Evolutionary conservation across 202 grass and related monocot genomes (phyloP), one percentile per base, ranked within the genome.

Genomic region (Carex sylvatica): DNA sequence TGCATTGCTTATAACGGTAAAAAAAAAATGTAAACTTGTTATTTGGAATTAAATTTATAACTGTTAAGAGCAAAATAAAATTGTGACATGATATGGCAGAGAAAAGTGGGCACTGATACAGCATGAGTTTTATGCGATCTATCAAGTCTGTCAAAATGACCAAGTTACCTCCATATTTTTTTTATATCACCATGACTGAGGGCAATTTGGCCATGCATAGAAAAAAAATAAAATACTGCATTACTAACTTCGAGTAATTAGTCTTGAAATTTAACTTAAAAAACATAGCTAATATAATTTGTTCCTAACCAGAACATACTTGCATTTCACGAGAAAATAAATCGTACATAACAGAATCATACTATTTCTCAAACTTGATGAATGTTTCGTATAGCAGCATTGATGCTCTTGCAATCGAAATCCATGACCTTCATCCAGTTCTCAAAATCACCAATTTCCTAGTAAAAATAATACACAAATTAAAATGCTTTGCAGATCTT

Each of bases 361-460:
- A 46, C 64, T 53, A 52, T 42, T 82, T 31, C n/a, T 92, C 84
- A 97, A 76, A 87, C 81, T 67, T 88, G 88, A 83, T 97, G 94
- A 82, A 93, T 93, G 44, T 89, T 98, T 44, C 82, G 80, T 69
- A 98, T 92, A 70, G 87, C 92, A 78, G 95, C 92, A 87, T 99
- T 95, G 82, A 95, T 78, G 78, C 89, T 93, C 91, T 95, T 89
- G 83, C 92, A 93, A 77, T 95, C 91, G 9, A 95, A 99, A 62
- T 93, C 91, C 86, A 95, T 99, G 12, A 92, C 85, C 87, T 98
- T 95, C 91, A 92, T 93, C 92, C 92, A 92, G 68, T 95, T 99
- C 84, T 95, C 92, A 66, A 93, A 95, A 62, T 95, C 96, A 74
- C 92, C 91, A 22, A 95, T 95, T 89, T 98, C 92, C 95, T 95